Conservation (phyloP, 2,329 filamentous ascomycete genomes). For the Paramyrothecium sp. region DNA sequence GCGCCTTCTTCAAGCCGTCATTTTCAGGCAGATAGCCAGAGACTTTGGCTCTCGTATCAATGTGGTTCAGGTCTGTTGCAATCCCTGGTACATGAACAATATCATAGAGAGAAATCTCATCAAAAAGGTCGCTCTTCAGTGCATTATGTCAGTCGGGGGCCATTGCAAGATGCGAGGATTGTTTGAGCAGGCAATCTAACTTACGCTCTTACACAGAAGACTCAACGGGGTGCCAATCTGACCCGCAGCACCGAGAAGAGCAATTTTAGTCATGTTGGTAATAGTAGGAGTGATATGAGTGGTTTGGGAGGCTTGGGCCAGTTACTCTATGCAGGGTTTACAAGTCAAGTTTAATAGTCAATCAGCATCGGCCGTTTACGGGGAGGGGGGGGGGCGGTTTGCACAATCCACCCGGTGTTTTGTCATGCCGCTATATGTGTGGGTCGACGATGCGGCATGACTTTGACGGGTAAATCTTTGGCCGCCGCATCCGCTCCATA, state of each 20-base stretch:
- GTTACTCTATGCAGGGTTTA: no score
- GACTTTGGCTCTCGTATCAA: conserved; percentile 76
- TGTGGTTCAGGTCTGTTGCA: conserved; percentile 74
- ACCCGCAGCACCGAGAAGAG: conserved; percentile 4
- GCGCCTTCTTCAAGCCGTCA: conserved; percentile 59
- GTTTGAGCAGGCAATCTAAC: neutral
- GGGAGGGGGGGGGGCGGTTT: no score
- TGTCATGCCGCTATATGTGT: no score
- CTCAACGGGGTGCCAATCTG: conserved; percentile 6
- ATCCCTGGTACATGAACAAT: conserved; percentile 49
- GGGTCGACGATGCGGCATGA: no score
- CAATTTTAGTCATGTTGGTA: conserved; percentile 2
- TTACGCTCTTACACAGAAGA: conserved; percentile 4
- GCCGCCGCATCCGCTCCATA: no score
- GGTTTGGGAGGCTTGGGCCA: no score
- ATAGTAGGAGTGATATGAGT: no score
- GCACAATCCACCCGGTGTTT: no score
- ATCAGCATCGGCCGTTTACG: no score
- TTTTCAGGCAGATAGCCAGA: conserved; percentile 65
- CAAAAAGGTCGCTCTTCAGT: conserved; percentile 3
- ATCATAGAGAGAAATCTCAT: conserved; percentile 12
- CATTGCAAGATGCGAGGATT: neutral
- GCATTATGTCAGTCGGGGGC: neutral
- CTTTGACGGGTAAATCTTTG: no score
- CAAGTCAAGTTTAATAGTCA: no score